Conservation (phyloP, 352 stramenopile species). For the Phytopythium delawarense region DNA sequence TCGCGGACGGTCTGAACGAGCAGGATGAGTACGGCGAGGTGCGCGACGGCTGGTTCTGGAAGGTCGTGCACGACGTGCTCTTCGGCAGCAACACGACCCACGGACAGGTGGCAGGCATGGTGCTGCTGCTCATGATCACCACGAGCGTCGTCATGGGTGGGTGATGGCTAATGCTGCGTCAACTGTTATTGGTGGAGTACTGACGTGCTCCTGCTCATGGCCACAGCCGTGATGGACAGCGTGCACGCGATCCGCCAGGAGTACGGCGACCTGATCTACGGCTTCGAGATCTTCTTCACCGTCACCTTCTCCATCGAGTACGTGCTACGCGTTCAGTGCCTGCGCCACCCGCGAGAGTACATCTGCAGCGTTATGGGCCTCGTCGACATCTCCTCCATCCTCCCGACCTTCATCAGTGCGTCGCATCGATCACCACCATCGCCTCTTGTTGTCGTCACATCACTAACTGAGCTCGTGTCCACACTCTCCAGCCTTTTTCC, state of each 20-base stretch:
- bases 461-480: neutral
- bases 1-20: conserved; percentile 27
- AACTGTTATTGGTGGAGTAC: neutral
- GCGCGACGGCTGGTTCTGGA: conserved; percentile 35
- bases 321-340: conserved; percentile 51
- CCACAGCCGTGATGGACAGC: conserved; percentile 57
- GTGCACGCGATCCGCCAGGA: conserved; percentile 61
- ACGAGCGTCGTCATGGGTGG: conserved; percentile 62
- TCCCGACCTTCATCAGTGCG: conserved; percentile 55
- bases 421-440: conserved; percentile 1
- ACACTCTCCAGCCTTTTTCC: conserved; percentile 32
- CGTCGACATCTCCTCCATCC: conserved; percentile 72
- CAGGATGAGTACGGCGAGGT: conserved; percentile 29
- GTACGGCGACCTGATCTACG: conserved; percentile 66
- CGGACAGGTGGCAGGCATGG: conserved; percentile 49
- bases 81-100: conserved; percentile 58
- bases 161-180: conserved; percentile 7
- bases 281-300: conserved; percentile 82
- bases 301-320: conserved; percentile 84
- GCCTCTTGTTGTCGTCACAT: neutral
- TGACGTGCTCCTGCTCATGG: conserved; percentile 6
- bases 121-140: conserved; percentile 69
- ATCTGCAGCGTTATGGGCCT: conserved; percentile 68
- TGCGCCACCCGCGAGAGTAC: conserved; percentile 61
- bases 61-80: conserved; percentile 64